Base-by-base conservation (phyloP, 306 rosid genomes). In the Inga laurina region DNA sequence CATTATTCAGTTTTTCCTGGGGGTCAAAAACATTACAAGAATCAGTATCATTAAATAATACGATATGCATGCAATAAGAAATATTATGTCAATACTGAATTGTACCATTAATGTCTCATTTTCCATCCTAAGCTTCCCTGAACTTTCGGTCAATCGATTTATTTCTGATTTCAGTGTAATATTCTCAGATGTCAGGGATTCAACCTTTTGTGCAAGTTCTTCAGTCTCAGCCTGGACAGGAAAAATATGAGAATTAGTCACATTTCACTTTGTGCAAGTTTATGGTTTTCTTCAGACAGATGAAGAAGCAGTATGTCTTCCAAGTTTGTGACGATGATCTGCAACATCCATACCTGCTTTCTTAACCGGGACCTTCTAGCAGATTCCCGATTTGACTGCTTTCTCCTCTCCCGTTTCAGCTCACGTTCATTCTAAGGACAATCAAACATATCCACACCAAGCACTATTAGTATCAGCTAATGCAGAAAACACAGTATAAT, bases 381-480 rank as follows among this genome's bases (percentile, higher is more conserved):
- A 61, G 99, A 95, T 84, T 95, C 99, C 69, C 99, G 87, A 77
- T 95, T 95, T 16, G 99, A 95, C 84, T 95, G 99, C 86, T 95
- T 95, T 86, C 99, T 89, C 88, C 91, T 92, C 86, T 95, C 99
- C 12, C 97, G 90, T 81, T 95, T 95, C 39, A 88, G 82, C 81
- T 95, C 99, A 34, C 97, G 88, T 8, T 95, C 98, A 90, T 88
- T 93, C 99, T 95, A 85, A 85, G 10, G 57, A 16, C 82, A 75
- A 75, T 82, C 67, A 81, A 68, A 67, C 77, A 82, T 21, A 78
- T 43, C 78, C 72, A 81, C 74, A 80, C 7, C 61, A 76, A 74
- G 43, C 16, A 79, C 61, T 27, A 59, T 49, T 45, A 67, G 30
- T 22, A 37, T 57, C 75, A 70, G 74, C 32, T 79, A 84, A 78